Evolutionary conservation across 805 yeast species (phyloP).

Genomic region (Yarrowia deformans): DNA sequence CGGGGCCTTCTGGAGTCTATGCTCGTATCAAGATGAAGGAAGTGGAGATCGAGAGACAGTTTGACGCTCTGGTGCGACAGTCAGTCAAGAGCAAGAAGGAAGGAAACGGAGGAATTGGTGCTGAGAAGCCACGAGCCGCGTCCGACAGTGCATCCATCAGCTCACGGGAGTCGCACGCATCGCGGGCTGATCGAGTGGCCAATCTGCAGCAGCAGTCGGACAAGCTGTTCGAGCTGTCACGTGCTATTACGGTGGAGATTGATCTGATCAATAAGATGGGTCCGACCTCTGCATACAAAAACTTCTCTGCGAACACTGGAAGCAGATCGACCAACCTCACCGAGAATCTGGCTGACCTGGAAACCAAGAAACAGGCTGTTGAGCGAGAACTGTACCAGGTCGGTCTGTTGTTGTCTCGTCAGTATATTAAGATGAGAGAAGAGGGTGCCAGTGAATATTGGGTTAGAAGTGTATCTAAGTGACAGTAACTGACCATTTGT

Average conservation of each 20-base stretch:
- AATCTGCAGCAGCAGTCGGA: conserved; percentile 23
- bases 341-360: conserved; percentile 25
- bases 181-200: conserved; percentile 27
- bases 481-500: not conserved
- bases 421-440: conserved; percentile 34
- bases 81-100: conserved; percentile 36
- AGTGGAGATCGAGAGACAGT: conserved; percentile 33
- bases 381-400: conserved; percentile 28
- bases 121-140: conserved; percentile 24
- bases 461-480: conserved; percentile 32
- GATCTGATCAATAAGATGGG: conserved; percentile 27
- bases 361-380: conserved; percentile 28
- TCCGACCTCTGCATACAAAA: conserved; percentile 13
- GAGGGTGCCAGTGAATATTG: conserved; percentile 38
- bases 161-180: conserved; percentile 26
- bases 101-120: conserved; percentile 1
- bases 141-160: conserved; percentile 17
- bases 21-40: conserved; percentile 37
- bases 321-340: conserved; percentile 12
- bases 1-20: conserved; percentile 19
- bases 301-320: conserved; percentile 25
- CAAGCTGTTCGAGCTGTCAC: conserved; percentile 32
- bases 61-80: conserved; percentile 22
- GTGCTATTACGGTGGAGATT: conserved; percentile 20
- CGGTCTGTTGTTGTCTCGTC: conserved; percentile 24